These are phyloP conservation scores for Fusarium fujikuroi DNA, from an alignment of 2,329 filamentous ascomycete genomes.

Conservation along the genomic window DNA sequence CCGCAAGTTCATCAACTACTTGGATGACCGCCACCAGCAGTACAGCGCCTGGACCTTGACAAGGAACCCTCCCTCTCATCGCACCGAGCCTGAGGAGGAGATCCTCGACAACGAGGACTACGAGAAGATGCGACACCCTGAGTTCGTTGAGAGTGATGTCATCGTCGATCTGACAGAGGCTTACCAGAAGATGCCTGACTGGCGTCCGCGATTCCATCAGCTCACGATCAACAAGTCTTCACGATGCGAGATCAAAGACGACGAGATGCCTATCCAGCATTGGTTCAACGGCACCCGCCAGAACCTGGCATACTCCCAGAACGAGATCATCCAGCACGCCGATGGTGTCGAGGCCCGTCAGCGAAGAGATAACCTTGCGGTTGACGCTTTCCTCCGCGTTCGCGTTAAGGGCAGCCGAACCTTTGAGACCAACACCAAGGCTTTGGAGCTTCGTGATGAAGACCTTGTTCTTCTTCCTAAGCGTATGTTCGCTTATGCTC, in stretches of 20 bases:
- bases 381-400: conserved; percentile 50
- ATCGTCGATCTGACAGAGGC: conserved; percentile 56
- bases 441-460: conserved; percentile 42
- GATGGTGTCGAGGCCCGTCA: conserved; percentile 52
- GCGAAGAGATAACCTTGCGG: conserved; percentile 50
- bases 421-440: conserved; percentile 49
- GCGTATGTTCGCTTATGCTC: conserved; percentile 55
- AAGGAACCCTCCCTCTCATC: conserved; percentile 48
- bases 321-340: conserved; percentile 50
- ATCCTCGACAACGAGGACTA: conserved; percentile 48
- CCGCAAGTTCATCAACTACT: conserved; percentile 47
- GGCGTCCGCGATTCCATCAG: conserved; percentile 49
- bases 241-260: conserved; percentile 47
- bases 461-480: conserved; percentile 52
- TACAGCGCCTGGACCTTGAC: conserved; percentile 57
- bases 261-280: conserved; percentile 52
- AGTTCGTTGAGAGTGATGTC: conserved; percentile 56
- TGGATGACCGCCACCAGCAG: conserved; percentile 52
- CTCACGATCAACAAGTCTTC: conserved; percentile 47
- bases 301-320: conserved; percentile 48
- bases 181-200: conserved; percentile 52
- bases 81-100: conserved; percentile 46
- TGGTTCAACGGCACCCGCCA: conserved; percentile 49
- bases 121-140: conserved; percentile 51
- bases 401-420: conserved; percentile 50